Percentiles rank a stretch among this genome's conserved stretches.
Conservation (phyloP, 257 asterid species). For the Solanum commersonii region DNA sequence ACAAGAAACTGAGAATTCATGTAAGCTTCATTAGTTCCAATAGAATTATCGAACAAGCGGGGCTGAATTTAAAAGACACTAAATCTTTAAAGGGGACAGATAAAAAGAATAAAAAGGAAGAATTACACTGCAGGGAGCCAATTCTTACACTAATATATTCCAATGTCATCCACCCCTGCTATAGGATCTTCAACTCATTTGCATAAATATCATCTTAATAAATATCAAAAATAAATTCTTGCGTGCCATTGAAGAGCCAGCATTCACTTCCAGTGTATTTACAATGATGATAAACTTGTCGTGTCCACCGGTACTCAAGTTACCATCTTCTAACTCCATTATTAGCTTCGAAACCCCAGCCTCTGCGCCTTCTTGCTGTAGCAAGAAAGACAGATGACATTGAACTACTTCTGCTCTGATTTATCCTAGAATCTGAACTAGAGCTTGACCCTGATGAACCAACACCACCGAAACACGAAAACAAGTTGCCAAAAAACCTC, state of each 20-base stretch:
- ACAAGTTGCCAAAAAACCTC: conserved; percentile 36
- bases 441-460: conserved; percentile 30
- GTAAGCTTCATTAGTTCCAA: background rate
- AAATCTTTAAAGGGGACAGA: background rate
- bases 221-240: background rate
- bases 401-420: conserved; percentile 13
- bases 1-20: background rate
- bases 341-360: conserved; percentile 35
- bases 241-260: background rate
- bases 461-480: conserved; percentile 60
- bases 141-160: background rate
- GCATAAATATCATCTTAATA: background rate
- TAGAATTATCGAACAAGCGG: background rate
- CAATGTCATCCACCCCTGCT: background rate
- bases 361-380: conserved; percentile 35
- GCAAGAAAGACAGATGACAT: conserved; percentile 41
- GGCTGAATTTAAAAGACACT: background rate
- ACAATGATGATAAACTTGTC: background rate
- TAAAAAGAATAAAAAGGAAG: background rate
- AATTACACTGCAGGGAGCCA: conserved; percentile 3
- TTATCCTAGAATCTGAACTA: conserved; percentile 45
- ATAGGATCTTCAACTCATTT: background rate
- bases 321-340: background rate
- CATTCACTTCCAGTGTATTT: background rate
- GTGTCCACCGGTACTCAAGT: background rate